Conservation (phyloP, 1,284 basidiomycete species). For the Ceratobasidium sp. region DNA sequence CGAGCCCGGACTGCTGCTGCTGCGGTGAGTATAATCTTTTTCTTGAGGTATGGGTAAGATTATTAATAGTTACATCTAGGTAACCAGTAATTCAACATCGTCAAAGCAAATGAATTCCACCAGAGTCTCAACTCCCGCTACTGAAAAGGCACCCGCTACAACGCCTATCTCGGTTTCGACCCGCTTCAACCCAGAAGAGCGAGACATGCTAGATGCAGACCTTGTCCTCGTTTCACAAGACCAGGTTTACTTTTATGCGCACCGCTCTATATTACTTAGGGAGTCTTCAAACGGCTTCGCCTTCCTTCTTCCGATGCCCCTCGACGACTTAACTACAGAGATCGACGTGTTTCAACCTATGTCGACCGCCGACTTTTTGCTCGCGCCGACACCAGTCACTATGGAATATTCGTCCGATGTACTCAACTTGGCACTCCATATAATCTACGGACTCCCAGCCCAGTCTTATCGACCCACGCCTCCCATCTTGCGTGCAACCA, state of each 20-base stretch:
- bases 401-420: conserved; percentile 38
- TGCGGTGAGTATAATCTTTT: too few species aligned
- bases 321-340: background rate
- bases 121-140: too few species aligned
- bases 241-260: conserved; percentile 48
- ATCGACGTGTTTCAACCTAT: conserved; percentile 15
- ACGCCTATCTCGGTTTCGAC: conserved; percentile 47
- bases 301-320: background rate
- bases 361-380: background rate
- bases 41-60: too few species aligned
- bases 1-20: too few species aligned
- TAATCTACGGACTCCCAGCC: conserved; percentile 46
- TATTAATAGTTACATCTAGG: too few species aligned
- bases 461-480: conserved; percentile 45
- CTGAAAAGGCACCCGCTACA: too few species aligned
- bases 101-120: too few species aligned
- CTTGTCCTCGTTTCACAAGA: conserved; percentile 47
- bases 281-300: conserved; percentile 47
- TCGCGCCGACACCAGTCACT: conserved; percentile 17
- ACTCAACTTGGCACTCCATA: conserved; percentile 49
- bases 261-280: conserved; percentile 34
- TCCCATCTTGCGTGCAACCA: conserved; percentile 29
- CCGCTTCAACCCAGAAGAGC: conserved; percentile 46
- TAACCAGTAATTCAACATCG: too few species aligned
- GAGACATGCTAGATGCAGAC: conserved; percentile 43